Evolutionary conservation across 805 yeast species (phyloP), one percentile per base, ranked within the genome.

Genomic region (Tetrapisispora namnaoensis): DNA sequence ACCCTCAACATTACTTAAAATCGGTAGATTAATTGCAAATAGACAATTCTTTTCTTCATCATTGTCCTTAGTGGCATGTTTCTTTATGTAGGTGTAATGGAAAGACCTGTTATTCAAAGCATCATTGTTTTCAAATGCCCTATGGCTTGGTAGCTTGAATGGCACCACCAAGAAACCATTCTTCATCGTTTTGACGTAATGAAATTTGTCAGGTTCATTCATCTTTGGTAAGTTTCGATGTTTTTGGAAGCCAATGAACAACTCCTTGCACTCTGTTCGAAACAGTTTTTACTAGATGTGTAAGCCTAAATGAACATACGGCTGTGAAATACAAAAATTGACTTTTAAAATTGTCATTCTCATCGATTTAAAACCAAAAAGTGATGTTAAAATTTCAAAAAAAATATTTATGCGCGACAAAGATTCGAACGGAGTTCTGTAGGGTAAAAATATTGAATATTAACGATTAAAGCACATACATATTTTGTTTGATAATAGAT

Each of bases 11-110:
- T 74, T 71, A 7, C 88, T 73, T 49, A 76, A 74, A 21, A 82
- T 67, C 1, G 97, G 96, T 38, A 88, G 67, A 61, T 90, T 89
- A 50, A 84, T 79, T 6, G 83, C 62, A 66, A 90, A 90, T n/a
- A 90, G 64, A 28, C 85, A 71, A 46, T 76, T 75, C 20, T 73
- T 65, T 34, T 75, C 74, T 2, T 70, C 65, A 34, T 69, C 71
- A 46, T 70, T 69, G 18, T 42, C 44, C 39, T 65, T 60, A 41
- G 73, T 66, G 22, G 75, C 68, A 60, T 86, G 95, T 58, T 81
- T 85, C 64, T 83, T 84, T 56, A 77, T 66, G 58, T 73, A 85
- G 54, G 83, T 66, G 57, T 77, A 82, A 61, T 86, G 95, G 22
- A 63, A 59, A 3, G 53, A 42, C 4, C 49, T 32, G 21, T 41